phyloP scores from a whole-genome alignment of 768 basidiomycete species.

The Boletus fagicola region DNA sequence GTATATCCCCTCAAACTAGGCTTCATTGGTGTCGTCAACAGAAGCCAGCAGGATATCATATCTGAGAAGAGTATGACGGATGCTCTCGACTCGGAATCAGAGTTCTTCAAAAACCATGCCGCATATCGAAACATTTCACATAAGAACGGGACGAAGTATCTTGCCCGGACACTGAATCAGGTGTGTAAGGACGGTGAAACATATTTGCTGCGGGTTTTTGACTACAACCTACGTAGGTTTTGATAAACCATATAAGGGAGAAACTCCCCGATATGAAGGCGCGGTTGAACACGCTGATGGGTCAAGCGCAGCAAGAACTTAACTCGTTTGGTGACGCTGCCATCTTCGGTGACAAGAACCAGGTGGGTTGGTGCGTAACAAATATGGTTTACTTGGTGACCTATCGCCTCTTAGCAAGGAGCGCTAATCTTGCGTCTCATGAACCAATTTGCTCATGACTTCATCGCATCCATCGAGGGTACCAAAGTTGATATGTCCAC shows the following conservation, averaged over 20 bases:
- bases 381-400: conserved; percentile 9
- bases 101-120: conserved; percentile 87
- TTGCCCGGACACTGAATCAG: conserved; percentile 92
- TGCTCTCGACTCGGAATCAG: conserved; percentile 78
- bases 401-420: conserved; percentile 58
- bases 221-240: conserved; percentile 53
- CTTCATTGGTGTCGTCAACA: conserved; percentile 97
- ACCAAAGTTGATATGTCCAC: conserved; percentile 96
- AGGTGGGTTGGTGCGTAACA: conserved; percentile 39
- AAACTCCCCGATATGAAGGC: conserved; percentile 99
- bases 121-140: conserved; percentile 96
- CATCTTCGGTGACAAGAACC: conserved; percentile 87
- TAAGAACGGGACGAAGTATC: conserved; percentile 94
- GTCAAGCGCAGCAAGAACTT: conserved; percentile 97
- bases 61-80: conserved; percentile 81
- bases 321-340: conserved; percentile 95
- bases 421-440: conserved; percentile 89
- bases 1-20: conserved; percentile 98
- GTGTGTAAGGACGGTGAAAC: conserved; percentile 41
- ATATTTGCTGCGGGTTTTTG: not conserved
- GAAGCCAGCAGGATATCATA: conserved; percentile 97
- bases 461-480: conserved; percentile 95
- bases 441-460: conserved; percentile 98
- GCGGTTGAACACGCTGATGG: conserved; percentile 94
- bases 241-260: conserved; percentile 97